A percentile compares a stretch with the other conserved stretches of the same genome.
Conservation (phyloP, 73 alveolate genomes). For the Symbiodinium pilosum region DNA sequence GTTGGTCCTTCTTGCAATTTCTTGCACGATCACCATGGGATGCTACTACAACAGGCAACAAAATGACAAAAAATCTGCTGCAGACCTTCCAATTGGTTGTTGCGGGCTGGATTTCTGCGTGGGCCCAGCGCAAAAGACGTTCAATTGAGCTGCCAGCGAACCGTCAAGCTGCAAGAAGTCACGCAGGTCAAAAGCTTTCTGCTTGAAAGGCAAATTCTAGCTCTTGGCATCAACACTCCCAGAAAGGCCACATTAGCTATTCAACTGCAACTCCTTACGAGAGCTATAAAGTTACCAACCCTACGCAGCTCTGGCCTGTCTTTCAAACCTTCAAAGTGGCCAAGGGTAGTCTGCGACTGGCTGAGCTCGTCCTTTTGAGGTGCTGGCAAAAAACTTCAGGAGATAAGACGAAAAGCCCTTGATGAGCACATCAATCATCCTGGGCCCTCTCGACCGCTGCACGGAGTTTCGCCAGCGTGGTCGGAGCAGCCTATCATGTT, state of each 20-base stretch:
- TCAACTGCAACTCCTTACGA: too few relatives aligned
- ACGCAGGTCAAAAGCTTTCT: not conserved
- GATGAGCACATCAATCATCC: too few relatives aligned
- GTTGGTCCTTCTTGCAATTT: not conserved
- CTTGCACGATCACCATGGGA: not conserved
- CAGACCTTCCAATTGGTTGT: not conserved
- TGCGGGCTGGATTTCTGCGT: not conserved
- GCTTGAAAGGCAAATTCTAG: too few relatives aligned
- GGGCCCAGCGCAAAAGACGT: not conserved
- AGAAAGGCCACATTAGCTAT: too few relatives aligned
- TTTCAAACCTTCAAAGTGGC: not conserved
- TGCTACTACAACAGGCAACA: not conserved
- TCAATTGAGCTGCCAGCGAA: too few relatives aligned
- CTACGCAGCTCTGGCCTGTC: slow-evolving; percentile 17
- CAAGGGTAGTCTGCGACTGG: not conserved
- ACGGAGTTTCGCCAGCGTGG: not conserved
- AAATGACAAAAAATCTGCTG: not conserved
- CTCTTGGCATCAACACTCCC: not conserved
- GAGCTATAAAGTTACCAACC: too few relatives aligned
- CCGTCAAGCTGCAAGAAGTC: not conserved
- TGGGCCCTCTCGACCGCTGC: not conserved
- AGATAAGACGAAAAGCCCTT: too few relatives aligned
- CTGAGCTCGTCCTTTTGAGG: not conserved
- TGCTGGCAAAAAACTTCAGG: too few relatives aligned
- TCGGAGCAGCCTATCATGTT: not conserved